phyloP scores from a whole-genome alignment of 306 rosid genomes.

The Lathyrus tuberosus region DNA sequence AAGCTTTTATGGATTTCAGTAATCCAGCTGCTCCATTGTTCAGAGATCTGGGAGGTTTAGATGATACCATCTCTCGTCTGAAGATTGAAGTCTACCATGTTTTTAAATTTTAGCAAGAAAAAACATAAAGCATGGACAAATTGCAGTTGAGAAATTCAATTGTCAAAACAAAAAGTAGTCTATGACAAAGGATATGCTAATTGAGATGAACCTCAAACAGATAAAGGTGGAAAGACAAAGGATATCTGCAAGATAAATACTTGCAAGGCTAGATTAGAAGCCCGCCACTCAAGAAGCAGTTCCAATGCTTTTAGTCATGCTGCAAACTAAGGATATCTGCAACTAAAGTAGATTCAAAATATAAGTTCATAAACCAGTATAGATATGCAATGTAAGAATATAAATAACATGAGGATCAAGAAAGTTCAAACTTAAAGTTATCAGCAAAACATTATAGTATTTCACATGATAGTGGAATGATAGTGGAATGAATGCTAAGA shows the following conservation, averaged over 20 bases:
- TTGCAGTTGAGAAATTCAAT: too few relatives aligned
- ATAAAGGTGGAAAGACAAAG: too few relatives aligned
- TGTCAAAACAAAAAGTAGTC: too few relatives aligned
- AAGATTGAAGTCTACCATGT: neutral
- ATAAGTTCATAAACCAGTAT: constrained; percentile 1
- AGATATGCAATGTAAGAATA: constrained; percentile 40
- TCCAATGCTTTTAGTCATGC: constrained; percentile 97
- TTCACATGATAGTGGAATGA: constrained; percentile 12
- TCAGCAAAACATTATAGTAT: constrained; percentile 1
- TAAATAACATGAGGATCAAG: constrained; percentile 16
- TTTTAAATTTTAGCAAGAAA: too few relatives aligned
- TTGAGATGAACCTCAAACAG: too few relatives aligned
- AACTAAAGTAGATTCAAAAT: neutral
- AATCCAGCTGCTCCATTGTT: too few relatives aligned
- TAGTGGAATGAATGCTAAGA: too few relatives aligned
- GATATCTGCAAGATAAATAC: constrained; percentile 73
- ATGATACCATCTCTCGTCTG: too few relatives aligned
- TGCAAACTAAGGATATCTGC: constrained; percentile 85
- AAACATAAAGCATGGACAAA: too few relatives aligned
- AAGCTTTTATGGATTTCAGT: too few relatives aligned
- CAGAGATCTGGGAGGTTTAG: too few relatives aligned
- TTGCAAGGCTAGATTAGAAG: constrained; percentile 96
- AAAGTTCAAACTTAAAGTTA: constrained; percentile 17
- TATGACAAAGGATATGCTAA: neutral
- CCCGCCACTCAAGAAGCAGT: constrained; percentile 96